Evolutionary conservation across 805 yeast species (phyloP).

Genomic region (Isabelozyma gotoi): DNA sequence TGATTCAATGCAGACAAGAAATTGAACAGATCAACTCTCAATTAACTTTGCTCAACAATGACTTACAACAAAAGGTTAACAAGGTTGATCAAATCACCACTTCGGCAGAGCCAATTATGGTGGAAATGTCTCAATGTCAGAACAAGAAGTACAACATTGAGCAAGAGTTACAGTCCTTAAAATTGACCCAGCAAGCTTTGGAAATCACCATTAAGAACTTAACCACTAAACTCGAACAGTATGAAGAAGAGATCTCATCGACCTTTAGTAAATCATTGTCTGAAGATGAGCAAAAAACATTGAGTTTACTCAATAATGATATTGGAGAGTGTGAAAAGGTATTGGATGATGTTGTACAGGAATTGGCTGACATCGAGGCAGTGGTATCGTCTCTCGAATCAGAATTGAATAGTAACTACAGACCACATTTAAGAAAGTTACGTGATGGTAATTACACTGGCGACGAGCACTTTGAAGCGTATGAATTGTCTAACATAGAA

Average conservation of each 20-base stretch:
- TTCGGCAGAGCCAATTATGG: constrained; percentile 43
- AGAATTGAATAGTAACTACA: constrained; percentile 57
- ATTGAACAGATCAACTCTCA: constrained; percentile 49
- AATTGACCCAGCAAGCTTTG: constrained; percentile 33
- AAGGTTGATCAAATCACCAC: constrained; percentile 45
- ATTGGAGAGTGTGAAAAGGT: constrained; percentile 39
- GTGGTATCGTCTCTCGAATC: constrained; percentile 47
- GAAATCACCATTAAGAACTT: constrained; percentile 31
- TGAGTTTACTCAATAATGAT: constrained; percentile 32
- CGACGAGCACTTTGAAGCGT: constrained; percentile 12
- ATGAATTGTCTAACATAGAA: constrained; percentile 15
- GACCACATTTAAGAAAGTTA: constrained; percentile 43
- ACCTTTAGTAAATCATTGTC: constrained; percentile 56
- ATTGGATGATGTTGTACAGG: constrained; percentile 39
- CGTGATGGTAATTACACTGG: constrained; percentile 15
- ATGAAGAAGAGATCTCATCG: constrained; percentile 48
- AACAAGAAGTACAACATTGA: constrained; percentile 42
- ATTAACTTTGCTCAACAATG: constrained; percentile 51
- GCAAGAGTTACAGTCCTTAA: constrained; percentile 41
- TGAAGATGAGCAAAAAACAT: constrained; percentile 43
- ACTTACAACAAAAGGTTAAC: constrained; percentile 31
- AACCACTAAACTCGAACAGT: constrained; percentile 41
- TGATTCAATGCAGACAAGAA: constrained; percentile 35
- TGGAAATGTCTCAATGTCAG: constrained; percentile 40
- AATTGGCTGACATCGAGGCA: constrained; percentile 46